These are phyloP conservation scores for Boechera divaricarpa DNA, from an alignment of 345 rosid species.

Conservation along the genomic window DNA sequence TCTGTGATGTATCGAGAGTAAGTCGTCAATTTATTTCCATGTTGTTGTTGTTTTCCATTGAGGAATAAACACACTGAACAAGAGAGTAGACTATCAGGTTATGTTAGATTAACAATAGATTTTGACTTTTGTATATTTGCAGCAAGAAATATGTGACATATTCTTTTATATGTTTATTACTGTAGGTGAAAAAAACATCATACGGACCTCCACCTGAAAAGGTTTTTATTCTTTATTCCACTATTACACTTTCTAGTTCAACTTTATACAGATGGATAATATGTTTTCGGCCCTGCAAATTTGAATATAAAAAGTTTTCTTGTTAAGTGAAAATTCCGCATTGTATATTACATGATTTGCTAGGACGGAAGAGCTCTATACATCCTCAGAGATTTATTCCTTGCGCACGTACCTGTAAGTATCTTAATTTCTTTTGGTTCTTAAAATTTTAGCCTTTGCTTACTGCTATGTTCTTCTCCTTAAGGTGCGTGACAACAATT, in stretches of 20 bases:
- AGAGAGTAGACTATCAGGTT: slow-evolving; percentile 16
- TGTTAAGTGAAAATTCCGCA: not conserved
- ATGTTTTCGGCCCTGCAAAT: slow-evolving; percentile 16
- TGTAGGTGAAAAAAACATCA: slow-evolving; percentile 66
- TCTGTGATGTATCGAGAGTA: slow-evolving; percentile 1
- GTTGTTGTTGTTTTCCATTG: slow-evolving; percentile 5
- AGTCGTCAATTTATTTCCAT: not conserved
- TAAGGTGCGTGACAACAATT: slow-evolving; percentile 70
- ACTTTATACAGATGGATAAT: slow-evolving; percentile 27
- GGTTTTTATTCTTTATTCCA: slow-evolving; percentile 49
- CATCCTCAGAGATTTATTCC: slow-evolving; percentile 76
- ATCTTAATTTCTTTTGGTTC: slow-evolving; percentile 34
- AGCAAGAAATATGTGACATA: not conserved
- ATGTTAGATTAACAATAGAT: slow-evolving; percentile 25
- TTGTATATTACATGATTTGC: slow-evolving; percentile 28
- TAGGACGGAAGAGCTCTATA: slow-evolving; percentile 72
- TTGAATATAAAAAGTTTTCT: slow-evolving; percentile 13
- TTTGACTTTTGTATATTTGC: slow-evolving; percentile 21
- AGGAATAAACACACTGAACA: slow-evolving; percentile 11
- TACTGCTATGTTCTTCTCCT: slow-evolving; percentile 32
- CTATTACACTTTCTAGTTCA: slow-evolving; percentile 11
- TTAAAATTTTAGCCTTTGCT: slow-evolving; percentile 22
- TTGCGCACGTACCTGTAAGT: slow-evolving; percentile 90
- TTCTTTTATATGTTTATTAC: slow-evolving; percentile 25
- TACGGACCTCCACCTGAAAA: slow-evolving; percentile 50